Base-by-base conservation (phyloP, 2,329 filamentous ascomycete genomes). In the Macroventuria anomochaeta region DNA sequence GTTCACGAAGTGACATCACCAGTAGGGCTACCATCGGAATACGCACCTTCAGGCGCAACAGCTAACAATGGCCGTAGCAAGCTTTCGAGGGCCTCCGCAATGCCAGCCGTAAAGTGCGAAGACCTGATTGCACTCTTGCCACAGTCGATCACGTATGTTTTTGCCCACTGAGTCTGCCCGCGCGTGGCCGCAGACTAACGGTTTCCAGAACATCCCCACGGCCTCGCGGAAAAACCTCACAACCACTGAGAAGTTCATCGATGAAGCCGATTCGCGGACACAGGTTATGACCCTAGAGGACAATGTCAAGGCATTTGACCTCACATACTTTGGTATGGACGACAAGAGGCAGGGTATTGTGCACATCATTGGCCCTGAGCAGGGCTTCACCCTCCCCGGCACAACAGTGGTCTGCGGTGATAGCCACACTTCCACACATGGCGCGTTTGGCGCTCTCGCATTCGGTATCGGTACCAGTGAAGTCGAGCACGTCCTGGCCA, bases 1-100 rank as follows among this genome's bases (percentile, higher is more conserved):
- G 93, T 97, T 58, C 95, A 99, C 76, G 95, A 99, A 82, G 95
- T 99, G 75, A 99, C 95, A 68, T 97, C 93, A 68, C 95, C 95
- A 60, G 89, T 92, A 84, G 73, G 88, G 77, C 53, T 57, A 42
- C 23, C 39, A 11, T 42, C 42, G 57, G 46, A 34, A 34, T 41
- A 29, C 26, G 38, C 28, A 40, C 28, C 6, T 4, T 23, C 5
- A 20, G 15, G 31, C 21, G 18, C 40, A 40, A 31, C 32, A 46
- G 39, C 33, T 41, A 39, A 52, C 17, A 18, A 25, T 7, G 18
- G 50, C 33, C 28, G 68, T 71, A 92, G 87, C 95, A 97, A 91
- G 95, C 95, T 40, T 99, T 97, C 70, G 95, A 99, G 76, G 93
- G 93, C 44, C 85, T 97, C 47, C 89, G 88, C 75, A 96, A 96